These are phyloP conservation scores for Hygrocybe punicea DNA, from an alignment of 768 basidiomycete species.

Conservation along the genomic window DNA sequence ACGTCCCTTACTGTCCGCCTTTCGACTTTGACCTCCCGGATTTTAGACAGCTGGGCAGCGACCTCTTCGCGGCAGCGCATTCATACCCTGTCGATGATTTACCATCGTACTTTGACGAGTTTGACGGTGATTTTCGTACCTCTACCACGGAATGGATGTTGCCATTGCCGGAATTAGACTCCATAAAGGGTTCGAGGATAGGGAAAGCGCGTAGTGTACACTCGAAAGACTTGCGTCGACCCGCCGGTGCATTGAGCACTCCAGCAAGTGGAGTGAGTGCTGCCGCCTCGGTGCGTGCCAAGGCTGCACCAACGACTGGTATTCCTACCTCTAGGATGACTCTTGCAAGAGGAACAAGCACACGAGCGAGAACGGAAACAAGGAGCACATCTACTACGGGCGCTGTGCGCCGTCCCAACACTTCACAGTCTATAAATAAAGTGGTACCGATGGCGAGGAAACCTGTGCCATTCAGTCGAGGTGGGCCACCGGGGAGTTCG, in stretches of 20 bases:
- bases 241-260: too few relatives aligned
- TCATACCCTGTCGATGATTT: constrained; percentile 33
- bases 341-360: neutral
- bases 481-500: neutral
- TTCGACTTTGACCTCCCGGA: constrained; percentile 46
- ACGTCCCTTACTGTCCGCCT: constrained; percentile 42
- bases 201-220: neutral
- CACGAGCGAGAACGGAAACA: neutral
- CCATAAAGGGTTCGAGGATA: constrained; percentile 5
- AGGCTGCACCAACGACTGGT: neutral
- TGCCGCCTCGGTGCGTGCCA: neutral
- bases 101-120: constrained; percentile 23
- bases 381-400: neutral
- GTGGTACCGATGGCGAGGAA: neutral
- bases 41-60: constrained; percentile 41
- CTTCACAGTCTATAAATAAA: neutral
- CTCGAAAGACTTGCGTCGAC: too few relatives aligned
- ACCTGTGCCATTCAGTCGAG: neutral
- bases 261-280: neutral
- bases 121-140: constrained; percentile 16
- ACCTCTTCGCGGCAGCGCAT: constrained; percentile 34
- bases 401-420: neutral
- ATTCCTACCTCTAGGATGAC: neutral
- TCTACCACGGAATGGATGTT: constrained; percentile 14
- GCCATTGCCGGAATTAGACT: constrained; percentile 25